phyloP scores from a whole-genome alignment of 2,329 filamentous ascomycete species.

The Magnaporthiopsis incrustans region DNA sequence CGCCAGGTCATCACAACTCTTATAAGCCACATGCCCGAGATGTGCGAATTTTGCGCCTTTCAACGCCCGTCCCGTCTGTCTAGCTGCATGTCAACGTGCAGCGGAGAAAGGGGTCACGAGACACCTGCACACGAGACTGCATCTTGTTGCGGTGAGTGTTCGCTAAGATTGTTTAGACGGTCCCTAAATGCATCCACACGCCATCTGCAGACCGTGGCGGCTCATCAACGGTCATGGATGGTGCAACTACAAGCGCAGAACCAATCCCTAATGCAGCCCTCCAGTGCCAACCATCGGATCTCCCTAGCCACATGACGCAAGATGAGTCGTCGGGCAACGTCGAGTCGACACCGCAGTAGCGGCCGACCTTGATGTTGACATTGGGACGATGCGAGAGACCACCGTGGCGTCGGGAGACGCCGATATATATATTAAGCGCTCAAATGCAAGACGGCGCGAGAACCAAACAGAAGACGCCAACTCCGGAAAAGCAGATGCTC shows the following conservation, averaged over 20 bases:
- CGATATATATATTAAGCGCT: not conserved
- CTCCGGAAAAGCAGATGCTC: not conserved
- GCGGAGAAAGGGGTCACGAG: not conserved
- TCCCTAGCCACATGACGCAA: not conserved
- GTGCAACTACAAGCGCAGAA: not conserved
- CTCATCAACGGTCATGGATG: too few relatives aligned
- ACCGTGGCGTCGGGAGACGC: not conserved
- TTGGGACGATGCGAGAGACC: not conserved
- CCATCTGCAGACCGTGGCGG: not conserved
- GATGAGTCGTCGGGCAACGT: not conserved
- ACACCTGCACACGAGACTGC: not conserved
- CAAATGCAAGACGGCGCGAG: not conserved
- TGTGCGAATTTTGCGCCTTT: too few relatives aligned
- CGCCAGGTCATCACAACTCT: not conserved
- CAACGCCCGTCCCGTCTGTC: not conserved
- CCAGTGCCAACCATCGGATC: too few relatives aligned
- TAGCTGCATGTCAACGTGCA: not conserved
- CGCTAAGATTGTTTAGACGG: not conserved
- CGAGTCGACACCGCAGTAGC: not conserved
- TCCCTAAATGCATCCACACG: not conserved
- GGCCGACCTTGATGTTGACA: not conserved
- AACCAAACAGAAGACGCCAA: not conserved
- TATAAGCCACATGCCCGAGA: not conserved
- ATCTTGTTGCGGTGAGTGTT: not conserved
- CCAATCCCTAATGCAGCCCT: not conserved